Percentiles rank a stretch among this genome's conserved stretches.
These are phyloP conservation scores for Mycena pura DNA, from an alignment of 768 basidiomycete species.

Conservation along the genomic window DNA sequence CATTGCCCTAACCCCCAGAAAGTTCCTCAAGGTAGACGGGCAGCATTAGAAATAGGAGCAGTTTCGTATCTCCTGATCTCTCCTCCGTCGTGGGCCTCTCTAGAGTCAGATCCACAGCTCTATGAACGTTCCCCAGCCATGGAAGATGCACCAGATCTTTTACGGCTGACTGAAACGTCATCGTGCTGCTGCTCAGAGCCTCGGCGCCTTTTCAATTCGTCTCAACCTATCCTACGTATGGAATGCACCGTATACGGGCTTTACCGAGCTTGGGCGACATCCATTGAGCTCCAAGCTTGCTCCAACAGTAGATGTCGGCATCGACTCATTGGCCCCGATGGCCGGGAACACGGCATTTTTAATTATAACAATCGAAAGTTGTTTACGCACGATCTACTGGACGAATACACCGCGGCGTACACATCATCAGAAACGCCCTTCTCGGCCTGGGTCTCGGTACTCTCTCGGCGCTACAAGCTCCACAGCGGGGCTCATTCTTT, in stretches of 20 bases:
- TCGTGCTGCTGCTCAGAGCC: constrained; percentile 10
- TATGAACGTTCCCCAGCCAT: background rate
- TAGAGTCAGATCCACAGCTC: background rate
- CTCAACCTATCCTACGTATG: background rate
- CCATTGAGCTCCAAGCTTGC: constrained; percentile 16
- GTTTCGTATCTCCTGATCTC: constrained; percentile 18
- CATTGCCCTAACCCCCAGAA: background rate
- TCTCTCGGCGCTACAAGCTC: constrained; percentile 5
- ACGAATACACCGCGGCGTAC: constrained; percentile 20
- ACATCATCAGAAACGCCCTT: constrained; percentile 25
- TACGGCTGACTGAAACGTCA: background rate
- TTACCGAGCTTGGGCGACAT: background rate
- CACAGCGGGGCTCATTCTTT: background rate
- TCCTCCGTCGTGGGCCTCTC: constrained; percentile 13
- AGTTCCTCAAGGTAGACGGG: background rate
- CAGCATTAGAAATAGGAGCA: background rate
- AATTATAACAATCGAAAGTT: constrained; percentile 23
- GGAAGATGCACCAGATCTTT: background rate
- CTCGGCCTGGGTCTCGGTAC: constrained; percentile 5
- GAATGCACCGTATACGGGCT: constrained; percentile 5
- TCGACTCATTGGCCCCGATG: constrained; percentile 17
- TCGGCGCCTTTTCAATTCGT: background rate
- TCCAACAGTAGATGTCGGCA: background rate
- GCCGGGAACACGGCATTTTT: constrained; percentile 18
- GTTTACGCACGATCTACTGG: constrained; percentile 20